Evolutionary conservation across 495 filamentous ascomycete genomes (phyloP).

Genomic region (Lichenothelia convexa): DNA sequence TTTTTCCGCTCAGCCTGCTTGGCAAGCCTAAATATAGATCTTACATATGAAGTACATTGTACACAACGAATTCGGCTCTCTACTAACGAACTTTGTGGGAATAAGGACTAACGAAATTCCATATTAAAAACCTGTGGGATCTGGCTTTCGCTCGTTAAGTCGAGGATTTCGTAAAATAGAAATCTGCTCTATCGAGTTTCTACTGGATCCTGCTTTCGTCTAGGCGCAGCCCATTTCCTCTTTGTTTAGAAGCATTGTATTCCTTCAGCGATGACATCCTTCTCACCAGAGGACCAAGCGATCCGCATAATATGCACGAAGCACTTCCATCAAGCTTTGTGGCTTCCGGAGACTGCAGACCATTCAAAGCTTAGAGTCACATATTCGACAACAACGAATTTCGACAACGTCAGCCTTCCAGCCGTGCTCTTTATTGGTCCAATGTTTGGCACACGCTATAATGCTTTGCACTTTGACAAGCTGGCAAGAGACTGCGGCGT

Average conservation of each 20-base stretch:
- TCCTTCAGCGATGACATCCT: slow-evolving; percentile 2
- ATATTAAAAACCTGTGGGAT: no score
- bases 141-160: no score
- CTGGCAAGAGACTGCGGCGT: slow-evolving; percentile 4
- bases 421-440: slow-evolving; percentile 7
- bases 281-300: slow-evolving; percentile 8
- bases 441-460: slow-evolving; percentile 11
- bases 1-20: no score
- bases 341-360: slow-evolving; percentile 6
- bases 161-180: no score
- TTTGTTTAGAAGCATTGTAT: slow-evolving; percentile 1
- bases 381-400: slow-evolving; percentile 10
- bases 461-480: slow-evolving; percentile 2
- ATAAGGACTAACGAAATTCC: no score
- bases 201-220: background rate
- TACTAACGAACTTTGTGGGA: no score
- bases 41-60: no score
- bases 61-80: no score
- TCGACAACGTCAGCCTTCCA: slow-evolving; percentile 6
- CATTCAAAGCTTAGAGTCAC: slow-evolving; percentile 7
- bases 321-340: slow-evolving; percentile 8
- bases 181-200: no score
- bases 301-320: slow-evolving; percentile 4
- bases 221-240: background rate
- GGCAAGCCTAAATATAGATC: no score